These are phyloP conservation scores for Lophiostoma macrostomum DNA, from an alignment of 495 filamentous ascomycete genomes.

Conservation along the genomic window DNA sequence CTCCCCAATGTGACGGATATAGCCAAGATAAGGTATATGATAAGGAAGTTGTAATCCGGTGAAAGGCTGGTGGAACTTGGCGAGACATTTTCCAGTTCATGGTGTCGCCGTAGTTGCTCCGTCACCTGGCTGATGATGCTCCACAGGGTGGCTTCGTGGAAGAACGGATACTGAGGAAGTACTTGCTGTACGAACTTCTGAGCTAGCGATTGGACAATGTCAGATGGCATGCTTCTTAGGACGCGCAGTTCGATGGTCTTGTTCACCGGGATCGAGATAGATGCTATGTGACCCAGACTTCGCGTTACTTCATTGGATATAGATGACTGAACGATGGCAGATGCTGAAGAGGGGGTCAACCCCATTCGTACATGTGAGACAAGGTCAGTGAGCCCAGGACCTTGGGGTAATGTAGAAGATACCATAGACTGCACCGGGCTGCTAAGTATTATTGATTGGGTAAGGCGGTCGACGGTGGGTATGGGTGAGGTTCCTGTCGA, in stretches of 20 bases:
- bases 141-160: constrained; percentile 6
- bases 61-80: neutral
- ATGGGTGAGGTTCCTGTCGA: neutral
- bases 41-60: constrained; percentile 7
- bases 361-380: constrained; percentile 13
- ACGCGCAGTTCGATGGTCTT: neutral
- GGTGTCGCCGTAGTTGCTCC: neutral
- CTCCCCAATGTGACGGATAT: constrained; percentile 11
- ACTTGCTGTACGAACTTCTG: constrained; percentile 9
- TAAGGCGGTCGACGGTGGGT: constrained; percentile 1
- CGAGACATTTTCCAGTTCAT: neutral
- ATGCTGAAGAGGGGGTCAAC: constrained; percentile 9
- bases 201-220: constrained; percentile 3
- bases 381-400: constrained; percentile 12
- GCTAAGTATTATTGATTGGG: constrained; percentile 10
- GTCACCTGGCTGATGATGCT: neutral
- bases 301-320: constrained; percentile 3
- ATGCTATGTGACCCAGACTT: neutral
- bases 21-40: constrained; percentile 11
- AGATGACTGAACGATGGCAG: neutral
- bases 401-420: constrained; percentile 11
- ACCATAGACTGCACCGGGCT: constrained; percentile 5
- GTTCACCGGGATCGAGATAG: neutral
- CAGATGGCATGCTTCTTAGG: constrained; percentile 3
- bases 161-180: constrained; percentile 13